Percentiles rank a stretch among this genome's conserved stretches.
Evolutionary conservation across 345 rosid species (phyloP).

Genomic region (Dimocarpus longan): DNA sequence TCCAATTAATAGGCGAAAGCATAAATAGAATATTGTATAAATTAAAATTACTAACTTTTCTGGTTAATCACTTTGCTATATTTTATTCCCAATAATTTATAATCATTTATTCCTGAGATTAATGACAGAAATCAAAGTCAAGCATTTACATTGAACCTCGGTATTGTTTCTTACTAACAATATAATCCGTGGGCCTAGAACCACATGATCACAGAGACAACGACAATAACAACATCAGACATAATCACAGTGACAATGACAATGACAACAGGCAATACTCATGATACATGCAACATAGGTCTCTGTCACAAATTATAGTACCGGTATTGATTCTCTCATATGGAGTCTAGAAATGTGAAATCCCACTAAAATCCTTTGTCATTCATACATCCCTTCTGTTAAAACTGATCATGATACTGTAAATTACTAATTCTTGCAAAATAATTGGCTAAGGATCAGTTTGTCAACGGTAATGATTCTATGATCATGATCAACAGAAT

Average conservation of each 20-base stretch:
- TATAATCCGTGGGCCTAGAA: conserved; percentile 1
- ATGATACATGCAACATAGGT: neutral
- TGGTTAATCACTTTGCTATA: neutral
- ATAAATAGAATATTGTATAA: too few relatives aligned
- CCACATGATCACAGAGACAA: neutral
- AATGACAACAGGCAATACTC: neutral
- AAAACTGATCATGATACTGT: too few relatives aligned
- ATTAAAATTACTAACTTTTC: neutral
- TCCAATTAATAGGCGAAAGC: too few relatives aligned
- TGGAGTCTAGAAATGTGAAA: neutral
- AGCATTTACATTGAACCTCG: neutral
- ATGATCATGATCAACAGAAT: neutral
- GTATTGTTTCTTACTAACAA: neutral
- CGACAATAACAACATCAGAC: neutral
- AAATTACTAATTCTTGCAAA: neutral
- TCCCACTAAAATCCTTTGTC: too few relatives aligned
- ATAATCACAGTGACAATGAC: too few relatives aligned
- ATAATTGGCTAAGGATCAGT: neutral
- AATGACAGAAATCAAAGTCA: neutral
- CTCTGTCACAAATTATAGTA: neutral
- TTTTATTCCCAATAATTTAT: neutral
- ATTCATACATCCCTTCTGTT: neutral
- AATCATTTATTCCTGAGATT: neutral
- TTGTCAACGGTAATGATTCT: conserved; percentile 19
- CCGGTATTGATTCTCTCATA: neutral